phyloP scores from a whole-genome alignment of 192 early-diverging fungal species.

The Podila horticola region DNA sequence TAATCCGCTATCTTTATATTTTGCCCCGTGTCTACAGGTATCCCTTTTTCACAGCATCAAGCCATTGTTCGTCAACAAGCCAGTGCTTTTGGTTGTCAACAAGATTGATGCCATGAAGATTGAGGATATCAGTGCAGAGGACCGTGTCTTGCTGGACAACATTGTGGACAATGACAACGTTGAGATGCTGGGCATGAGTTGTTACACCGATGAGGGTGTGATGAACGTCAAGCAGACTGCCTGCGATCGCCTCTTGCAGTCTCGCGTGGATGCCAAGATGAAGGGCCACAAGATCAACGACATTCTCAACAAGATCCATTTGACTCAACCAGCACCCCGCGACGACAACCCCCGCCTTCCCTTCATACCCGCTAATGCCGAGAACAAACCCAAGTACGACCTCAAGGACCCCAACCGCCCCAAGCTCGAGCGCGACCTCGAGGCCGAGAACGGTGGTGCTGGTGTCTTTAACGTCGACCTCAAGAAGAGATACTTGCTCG shows the following conservation, averaged over 20 bases:
- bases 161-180: conserved; percentile 74
- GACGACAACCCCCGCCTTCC: conserved; percentile 89
- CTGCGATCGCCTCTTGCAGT: conserved; percentile 92
- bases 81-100: conserved; percentile 92
- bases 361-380: conserved; percentile 81
- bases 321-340: conserved; percentile 87
- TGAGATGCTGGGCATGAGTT: conserved; percentile 84
- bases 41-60: conserved; percentile 86
- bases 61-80: conserved; percentile 99
- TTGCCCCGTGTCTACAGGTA: conserved; percentile 3
- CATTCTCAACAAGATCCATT: conserved; percentile 96
- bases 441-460: conserved; percentile 89
- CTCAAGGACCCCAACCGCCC: conserved; percentile 82
- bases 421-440: conserved; percentile 90
- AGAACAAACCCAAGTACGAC: conserved; percentile 79
- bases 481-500: conserved; percentile 91
- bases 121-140: conserved; percentile 78
- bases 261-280: conserved; percentile 96
- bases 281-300: conserved; percentile 89
- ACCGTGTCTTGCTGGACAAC: conserved; percentile 79
- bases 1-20: conserved; percentile 2
- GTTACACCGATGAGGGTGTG: conserved; percentile 96
- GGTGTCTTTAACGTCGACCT: conserved; percentile 97
- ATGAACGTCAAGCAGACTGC: conserved; percentile 95
- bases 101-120: conserved; percentile 93